A percentile compares a stretch with the other conserved stretches of the same genome.
phyloP scores from a whole-genome alignment of 257 asterid species.

The Coffea eugenioides region DNA sequence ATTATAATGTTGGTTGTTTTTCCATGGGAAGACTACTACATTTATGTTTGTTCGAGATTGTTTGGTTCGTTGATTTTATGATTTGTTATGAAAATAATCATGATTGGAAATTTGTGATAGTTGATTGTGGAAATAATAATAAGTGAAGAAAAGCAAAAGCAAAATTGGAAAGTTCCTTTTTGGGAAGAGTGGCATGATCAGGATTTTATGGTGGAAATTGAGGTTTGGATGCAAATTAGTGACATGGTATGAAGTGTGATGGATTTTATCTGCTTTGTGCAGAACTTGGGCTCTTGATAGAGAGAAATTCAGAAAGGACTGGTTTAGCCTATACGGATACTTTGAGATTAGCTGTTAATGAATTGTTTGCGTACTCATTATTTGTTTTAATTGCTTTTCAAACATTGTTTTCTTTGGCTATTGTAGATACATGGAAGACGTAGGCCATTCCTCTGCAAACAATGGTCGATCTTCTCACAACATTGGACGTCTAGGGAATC shows the following conservation, averaged over 20 bases:
- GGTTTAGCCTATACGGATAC: not conserved
- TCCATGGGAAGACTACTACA: not conserved
- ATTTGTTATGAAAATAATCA: not conserved
- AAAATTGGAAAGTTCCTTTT: not conserved
- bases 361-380: not conserved
- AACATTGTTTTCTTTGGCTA: slow-evolving; percentile 17
- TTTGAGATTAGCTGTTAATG: not conserved
- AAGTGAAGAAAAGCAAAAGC: not conserved
- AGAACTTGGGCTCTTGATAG: not conserved
- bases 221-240: not conserved
- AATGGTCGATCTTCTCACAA: slow-evolving; percentile 82
- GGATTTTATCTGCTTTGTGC: not conserved
- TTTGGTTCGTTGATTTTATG: not conserved
- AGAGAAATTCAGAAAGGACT: not conserved
- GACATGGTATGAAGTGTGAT: not conserved
- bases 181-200: not conserved
- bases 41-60: not conserved
- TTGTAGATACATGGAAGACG: slow-evolving; percentile 75
- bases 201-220: not conserved
- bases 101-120: not conserved
- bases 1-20: not conserved
- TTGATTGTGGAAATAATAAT: not conserved
- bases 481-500: slow-evolving; percentile 89
- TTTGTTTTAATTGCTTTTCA: not conserved
- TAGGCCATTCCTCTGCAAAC: slow-evolving; percentile 57